Evolutionary conservation across 2,329 filamentous ascomycete species (phyloP).

Genomic region (Sarocladium oryzae): DNA sequence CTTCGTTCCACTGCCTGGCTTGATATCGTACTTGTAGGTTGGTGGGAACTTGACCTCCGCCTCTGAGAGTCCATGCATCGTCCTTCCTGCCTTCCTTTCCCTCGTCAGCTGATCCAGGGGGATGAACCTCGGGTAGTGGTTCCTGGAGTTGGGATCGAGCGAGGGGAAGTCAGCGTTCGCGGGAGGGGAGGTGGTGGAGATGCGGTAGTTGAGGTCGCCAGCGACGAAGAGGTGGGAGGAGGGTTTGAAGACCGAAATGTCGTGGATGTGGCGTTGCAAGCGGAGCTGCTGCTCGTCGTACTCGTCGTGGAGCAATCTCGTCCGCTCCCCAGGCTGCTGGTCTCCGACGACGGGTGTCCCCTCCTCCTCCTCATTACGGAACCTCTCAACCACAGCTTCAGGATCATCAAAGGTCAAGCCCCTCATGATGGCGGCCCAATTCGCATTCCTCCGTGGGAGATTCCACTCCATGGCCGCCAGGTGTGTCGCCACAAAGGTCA

Average conservation of each 20-base stretch:
- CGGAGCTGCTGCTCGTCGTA: conserved; percentile 26
- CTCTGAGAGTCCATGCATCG: conserved; percentile 74
- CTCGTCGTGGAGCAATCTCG: conserved; percentile 27
- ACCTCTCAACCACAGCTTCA: conserved; percentile 28
- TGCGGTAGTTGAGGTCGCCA: conserved; percentile 94
- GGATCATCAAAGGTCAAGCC: conserved; percentile 67
- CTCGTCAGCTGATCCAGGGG: conserved; percentile 70
- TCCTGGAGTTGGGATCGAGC: conserved; percentile 44
- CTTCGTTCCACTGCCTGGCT: conserved; percentile 22
- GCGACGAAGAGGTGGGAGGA: conserved; percentile 75
- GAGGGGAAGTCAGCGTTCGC: conserved; percentile 57
- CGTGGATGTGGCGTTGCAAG: conserved; percentile 41
- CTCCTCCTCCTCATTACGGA: conserved; percentile 12
- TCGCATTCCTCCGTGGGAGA: conserved; percentile 67
- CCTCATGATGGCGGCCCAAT: conserved; percentile 81
- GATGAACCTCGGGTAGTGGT: conserved; percentile 63
- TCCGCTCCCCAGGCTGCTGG: conserved; percentile 20
- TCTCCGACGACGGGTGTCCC: conserved; percentile 16
- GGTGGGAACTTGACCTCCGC: conserved; percentile 73
- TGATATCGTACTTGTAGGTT: conserved; percentile 79
- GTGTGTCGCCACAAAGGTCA: conserved; percentile 86
- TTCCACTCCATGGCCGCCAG: conserved; percentile 82
- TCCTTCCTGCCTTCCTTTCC: conserved; percentile 62
- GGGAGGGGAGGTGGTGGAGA: conserved; percentile 58
- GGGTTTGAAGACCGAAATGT: conserved; percentile 66